Evolutionary conservation across 2,329 filamentous ascomycete species (phyloP), one percentile per base, ranked within the genome.

Genomic region (Stylonectria norvegica): DNA sequence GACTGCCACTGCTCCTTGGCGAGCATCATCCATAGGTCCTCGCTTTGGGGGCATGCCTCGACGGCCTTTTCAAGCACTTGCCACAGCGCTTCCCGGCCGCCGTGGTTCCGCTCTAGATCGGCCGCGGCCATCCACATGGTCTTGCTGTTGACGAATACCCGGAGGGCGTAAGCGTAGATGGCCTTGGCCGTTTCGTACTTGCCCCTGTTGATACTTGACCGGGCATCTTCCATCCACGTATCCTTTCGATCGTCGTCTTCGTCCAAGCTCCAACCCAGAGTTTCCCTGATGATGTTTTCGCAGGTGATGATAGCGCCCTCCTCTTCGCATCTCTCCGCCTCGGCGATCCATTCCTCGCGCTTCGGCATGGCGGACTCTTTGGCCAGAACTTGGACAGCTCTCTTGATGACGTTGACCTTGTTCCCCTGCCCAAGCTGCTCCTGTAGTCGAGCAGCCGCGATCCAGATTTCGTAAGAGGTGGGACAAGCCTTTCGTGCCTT

Each of bases 221-320:
- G 88, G 1, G 91, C 91, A 60, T 98, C 94, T 52, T 96, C 89
- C 71, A 91, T 84, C 89, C 91, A 98, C 11, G 89, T 88, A 50
- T 95, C 89, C 63, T 94, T 95, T 19, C 93, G 83, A 60, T 97
- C 91, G 54, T 98, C 93, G 54, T 97, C 90, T 64, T 97, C 91
- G 52, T 97, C 93, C 23, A 98, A 71, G 4, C 86, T 81, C 83
- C 89, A 98, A 12, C 90, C 91, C 1, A 98, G 77, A 0, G 93
- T 98, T 59, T 96, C 89, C 33, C 85, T 82, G 50, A 98, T 85
- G 50, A 98, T 97, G 34, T 87, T 85, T 47, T 83, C 83, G 59
- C 90, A 95, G 1, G 93, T 97, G 29, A 90, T 71, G 9, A 86
- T 73, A 12, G 90, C 89, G 5, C 89, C 90, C 62, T 97, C 93